Percentiles rank a stretch among this genome's conserved stretches.
Evolutionary conservation across 768 basidiomycete species (phyloP).

Genomic region (Boletus speciosus): DNA sequence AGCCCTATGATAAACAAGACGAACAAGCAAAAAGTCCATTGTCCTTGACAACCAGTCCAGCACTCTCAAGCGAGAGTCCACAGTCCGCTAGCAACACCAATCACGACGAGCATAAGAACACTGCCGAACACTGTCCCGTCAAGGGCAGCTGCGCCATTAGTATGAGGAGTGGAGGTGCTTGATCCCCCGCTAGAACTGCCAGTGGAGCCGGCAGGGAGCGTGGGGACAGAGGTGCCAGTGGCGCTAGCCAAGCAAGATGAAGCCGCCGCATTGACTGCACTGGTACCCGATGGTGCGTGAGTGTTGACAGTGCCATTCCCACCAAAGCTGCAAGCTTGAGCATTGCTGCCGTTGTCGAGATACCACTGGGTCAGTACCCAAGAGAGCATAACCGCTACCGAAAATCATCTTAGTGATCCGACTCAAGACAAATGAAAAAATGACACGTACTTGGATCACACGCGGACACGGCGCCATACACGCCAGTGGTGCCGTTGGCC

Average conservation of each 20-base stretch:
- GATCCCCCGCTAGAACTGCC: constrained; percentile 22
- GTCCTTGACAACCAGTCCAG: background rate
- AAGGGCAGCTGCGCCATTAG: constrained; percentile 22
- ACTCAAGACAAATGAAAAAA: background rate
- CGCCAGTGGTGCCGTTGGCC: constrained; percentile 67
- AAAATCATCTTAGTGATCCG: constrained; percentile 5
- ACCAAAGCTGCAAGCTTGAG: constrained; percentile 68
- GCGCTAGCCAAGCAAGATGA: constrained; percentile 67
- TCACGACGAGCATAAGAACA: constrained; percentile 33
- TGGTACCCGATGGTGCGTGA: constrained; percentile 44
- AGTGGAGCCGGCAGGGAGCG: constrained; percentile 36
- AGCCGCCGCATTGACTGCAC: constrained; percentile 53
- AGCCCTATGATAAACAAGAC: background rate
- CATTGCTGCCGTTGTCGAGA: constrained; percentile 54
- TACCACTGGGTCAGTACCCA: constrained; percentile 82
- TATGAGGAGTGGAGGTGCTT: constrained; percentile 17
- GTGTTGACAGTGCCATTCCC: constrained; percentile 82
- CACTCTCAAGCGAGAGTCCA: constrained; percentile 36
- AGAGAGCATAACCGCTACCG: constrained; percentile 69
- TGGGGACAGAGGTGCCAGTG: constrained; percentile 60
- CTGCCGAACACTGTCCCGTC: constrained; percentile 37
- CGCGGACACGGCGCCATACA: constrained; percentile 70
- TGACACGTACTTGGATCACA: constrained; percentile 72
- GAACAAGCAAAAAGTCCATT: constrained; percentile 5
- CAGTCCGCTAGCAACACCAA: constrained; percentile 40